These are phyloP conservation scores for Dipteronia dyeriana DNA, from an alignment of 345 rosid genomes.

Conservation along the genomic window DNA sequence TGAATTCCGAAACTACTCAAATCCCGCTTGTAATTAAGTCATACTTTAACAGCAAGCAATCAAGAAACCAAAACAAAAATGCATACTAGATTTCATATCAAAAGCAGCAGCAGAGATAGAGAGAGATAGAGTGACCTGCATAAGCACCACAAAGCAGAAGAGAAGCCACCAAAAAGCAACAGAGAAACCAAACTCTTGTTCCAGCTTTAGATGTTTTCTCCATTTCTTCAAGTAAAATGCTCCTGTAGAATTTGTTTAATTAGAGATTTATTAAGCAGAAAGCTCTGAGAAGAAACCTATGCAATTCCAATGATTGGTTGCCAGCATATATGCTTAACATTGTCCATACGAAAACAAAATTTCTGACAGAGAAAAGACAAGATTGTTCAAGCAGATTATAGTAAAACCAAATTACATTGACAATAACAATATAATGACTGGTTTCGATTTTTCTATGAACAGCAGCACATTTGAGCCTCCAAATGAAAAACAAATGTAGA, in stretches of 20 bases:
- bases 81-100: too few species aligned
- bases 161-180: slow-evolving; percentile 15
- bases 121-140: slow-evolving; percentile 10
- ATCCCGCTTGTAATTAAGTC: too few species aligned
- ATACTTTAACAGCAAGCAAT: too few species aligned
- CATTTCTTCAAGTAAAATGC: slow-evolving; percentile 13
- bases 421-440: neutral
- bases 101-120: too few species aligned
- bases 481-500: neutral
- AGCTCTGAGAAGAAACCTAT: slow-evolving; percentile 16
- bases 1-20: too few species aligned
- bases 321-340: too few species aligned
- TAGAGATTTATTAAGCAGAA: neutral
- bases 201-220: slow-evolving; percentile 1
- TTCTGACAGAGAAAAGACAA: slow-evolving; percentile 7
- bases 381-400: neutral
- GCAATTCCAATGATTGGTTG: slow-evolving; percentile 8
- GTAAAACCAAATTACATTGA: neutral
- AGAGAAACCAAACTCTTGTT: slow-evolving; percentile 12
- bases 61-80: too few species aligned
- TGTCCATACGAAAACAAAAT: slow-evolving; percentile 2
- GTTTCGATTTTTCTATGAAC: neutral
- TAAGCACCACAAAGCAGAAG: slow-evolving; percentile 13
- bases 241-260: neutral
- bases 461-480: neutral